Conservation (phyloP, 176 grass and related monocot genomes). For the Metroxylon sagu region DNA sequence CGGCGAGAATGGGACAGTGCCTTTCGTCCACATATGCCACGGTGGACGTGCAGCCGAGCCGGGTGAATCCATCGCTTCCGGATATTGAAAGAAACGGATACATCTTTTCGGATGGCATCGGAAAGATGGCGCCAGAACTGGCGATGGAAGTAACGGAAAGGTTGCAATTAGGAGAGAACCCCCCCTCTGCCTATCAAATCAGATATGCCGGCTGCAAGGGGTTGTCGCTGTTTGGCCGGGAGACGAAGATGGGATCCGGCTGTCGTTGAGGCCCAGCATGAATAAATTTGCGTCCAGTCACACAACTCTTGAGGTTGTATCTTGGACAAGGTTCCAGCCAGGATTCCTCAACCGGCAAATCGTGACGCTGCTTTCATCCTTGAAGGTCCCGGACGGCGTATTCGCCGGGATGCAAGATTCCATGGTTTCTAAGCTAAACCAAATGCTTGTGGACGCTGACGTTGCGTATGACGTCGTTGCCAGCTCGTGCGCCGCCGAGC, state of each 20-base stretch:
- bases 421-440: conserved; percentile 61
- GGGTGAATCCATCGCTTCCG: too few species aligned
- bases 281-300: conserved; percentile 68
- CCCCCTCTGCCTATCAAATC: conserved; percentile 94
- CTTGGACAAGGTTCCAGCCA: too few species aligned
- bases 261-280: conserved; percentile 79
- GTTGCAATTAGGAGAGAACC: conserved; percentile 35
- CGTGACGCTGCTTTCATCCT: too few species aligned
- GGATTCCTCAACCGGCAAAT: too few species aligned
- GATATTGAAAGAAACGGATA: conserved; percentile 43
- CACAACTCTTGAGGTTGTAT: conserved; percentile 55
- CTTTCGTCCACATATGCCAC: conserved; percentile 95
- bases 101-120: conserved; percentile 81
- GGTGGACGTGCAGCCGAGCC: conserved; percentile 28
- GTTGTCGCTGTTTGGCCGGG: conserved; percentile 69
- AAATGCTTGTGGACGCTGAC: conserved; percentile 48
- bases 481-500: too few species aligned
- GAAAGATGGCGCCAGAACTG: conserved; percentile 62
- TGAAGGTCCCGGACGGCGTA: conserved; percentile 39
- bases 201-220: conserved; percentile 77
- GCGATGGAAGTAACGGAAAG: conserved; percentile 56
- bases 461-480: too few species aligned
- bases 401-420: conserved; percentile 57
- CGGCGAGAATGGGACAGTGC: too few species aligned
- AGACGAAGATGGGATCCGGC: conserved; percentile 30